Evolutionary conservation across 2,329 filamentous ascomycete genomes (phyloP), one percentile per base, ranked within the genome.

Genomic region (Hymenoscyphus occultus): DNA sequence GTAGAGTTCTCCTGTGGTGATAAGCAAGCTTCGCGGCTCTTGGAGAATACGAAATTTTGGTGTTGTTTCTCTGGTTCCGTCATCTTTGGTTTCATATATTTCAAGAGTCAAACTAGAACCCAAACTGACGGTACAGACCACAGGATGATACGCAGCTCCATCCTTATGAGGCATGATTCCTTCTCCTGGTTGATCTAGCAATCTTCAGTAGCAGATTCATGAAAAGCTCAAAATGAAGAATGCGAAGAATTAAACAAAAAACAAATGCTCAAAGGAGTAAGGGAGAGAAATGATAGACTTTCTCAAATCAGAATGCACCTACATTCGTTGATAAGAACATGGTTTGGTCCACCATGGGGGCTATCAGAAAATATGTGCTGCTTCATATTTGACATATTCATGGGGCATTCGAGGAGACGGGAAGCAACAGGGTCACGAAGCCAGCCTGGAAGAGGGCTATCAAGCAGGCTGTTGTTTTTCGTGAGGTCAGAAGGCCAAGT

Each of bases 161-260:
- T 99, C 94, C 81, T 97, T 95, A 76, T 98, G 94, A 58, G 93
- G 89, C 91, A 97, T 96, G 70, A 98, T 98, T n/a, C 94, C 94
- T 68, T 97, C 86, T 1, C 91, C 92, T 0, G 91, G 87, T 1
- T 83, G 83, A 76, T 98, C 60, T 62, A 28, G 13, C n/a, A 19
- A 42, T 39, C 16, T 40, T 22, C 19, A 39, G 57, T 39, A 40
- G 31, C 16, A 59, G 31, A 9, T 10, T 16, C 19, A 12, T 48
- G n/a, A 19, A 14, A 19, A 59, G 39, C 6, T 39, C 7, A 5
- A 16, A 22, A 59, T 13, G 9, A 12, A 42, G 19, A 40, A 28
- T 9, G 32, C 12, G 39, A 40, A 28, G 35, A 10, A 40, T n/a
- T 3, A 39, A 22, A 51, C 19, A 51, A 10, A 51, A 51, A 51